Conservation (phyloP, 768 basidiomycete species). For the Mycena vitilis region DNA sequence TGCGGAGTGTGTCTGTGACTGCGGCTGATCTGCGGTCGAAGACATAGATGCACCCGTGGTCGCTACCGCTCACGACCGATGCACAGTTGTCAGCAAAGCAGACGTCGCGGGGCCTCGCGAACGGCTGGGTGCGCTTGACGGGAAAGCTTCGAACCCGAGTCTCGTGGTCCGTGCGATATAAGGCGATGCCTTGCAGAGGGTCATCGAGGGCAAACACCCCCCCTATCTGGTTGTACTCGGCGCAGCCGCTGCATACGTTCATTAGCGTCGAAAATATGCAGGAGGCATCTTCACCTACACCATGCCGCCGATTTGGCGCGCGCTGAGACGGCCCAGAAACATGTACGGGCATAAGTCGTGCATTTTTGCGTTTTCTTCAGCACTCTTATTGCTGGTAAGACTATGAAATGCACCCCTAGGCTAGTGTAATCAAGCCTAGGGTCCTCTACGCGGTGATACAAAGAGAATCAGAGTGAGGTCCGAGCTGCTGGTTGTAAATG, state of each 20-base stretch:
- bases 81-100: slow-evolving; percentile 14
- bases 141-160: not conserved
- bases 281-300: slow-evolving; percentile 21
- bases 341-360: too few species aligned
- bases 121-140: slow-evolving; percentile 10
- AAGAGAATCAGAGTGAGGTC: too few species aligned
- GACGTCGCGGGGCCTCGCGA: slow-evolving; percentile 7
- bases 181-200: slow-evolving; percentile 6
- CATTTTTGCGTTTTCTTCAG: too few species aligned
- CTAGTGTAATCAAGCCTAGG: too few species aligned
- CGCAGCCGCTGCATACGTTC: slow-evolving; percentile 24
- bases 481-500: too few species aligned
- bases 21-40: slow-evolving; percentile 11
- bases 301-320: slow-evolving; percentile 21
- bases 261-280: not conserved
- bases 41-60: slow-evolving; percentile 21
- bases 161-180: slow-evolving; percentile 11
- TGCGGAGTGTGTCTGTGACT: slow-evolving; percentile 9
- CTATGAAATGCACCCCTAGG: too few species aligned
- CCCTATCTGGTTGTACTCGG: slow-evolving; percentile 18
- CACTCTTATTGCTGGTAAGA: too few species aligned
- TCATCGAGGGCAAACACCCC: slow-evolving; percentile 32
- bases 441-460: too few species aligned
- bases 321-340: too few species aligned
- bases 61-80: slow-evolving; percentile 12